These are phyloP conservation scores for Piloderma croceum DNA, from an alignment of 768 basidiomycete genomes.

Conservation along the genomic window DNA sequence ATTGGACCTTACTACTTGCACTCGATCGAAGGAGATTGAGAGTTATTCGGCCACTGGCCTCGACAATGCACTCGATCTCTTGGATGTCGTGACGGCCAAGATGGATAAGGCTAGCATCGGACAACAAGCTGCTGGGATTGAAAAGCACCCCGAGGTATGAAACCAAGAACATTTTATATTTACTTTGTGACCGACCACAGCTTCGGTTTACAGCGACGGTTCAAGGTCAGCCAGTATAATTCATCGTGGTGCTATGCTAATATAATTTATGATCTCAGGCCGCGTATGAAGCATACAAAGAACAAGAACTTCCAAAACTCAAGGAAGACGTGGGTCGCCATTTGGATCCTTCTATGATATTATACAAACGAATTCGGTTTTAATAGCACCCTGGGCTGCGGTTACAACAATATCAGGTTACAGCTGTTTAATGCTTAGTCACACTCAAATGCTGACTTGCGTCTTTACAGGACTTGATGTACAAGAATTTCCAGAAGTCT, in stretches of 20 bases:
- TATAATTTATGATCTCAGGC: too few species aligned
- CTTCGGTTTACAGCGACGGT: slow-evolving; percentile 57
- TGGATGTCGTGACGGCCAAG: slow-evolving; percentile 87
- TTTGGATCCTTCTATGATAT: background rate
- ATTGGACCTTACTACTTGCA: too few species aligned
- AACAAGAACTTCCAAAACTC: slow-evolving; percentile 76
- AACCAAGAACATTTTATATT: background rate
- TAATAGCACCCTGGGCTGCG: slow-evolving; percentile 81
- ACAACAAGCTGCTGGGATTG: slow-evolving; percentile 78
- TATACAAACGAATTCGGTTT: slow-evolving; percentile 3
- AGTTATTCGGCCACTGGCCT: slow-evolving; percentile 81
- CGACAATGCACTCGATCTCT: slow-evolving; percentile 83
- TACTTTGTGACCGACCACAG: slow-evolving; percentile 13
- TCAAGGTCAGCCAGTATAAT: slow-evolving; percentile 53
- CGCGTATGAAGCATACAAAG: slow-evolving; percentile 87
- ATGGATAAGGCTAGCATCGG: slow-evolving; percentile 91
- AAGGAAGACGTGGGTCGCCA: slow-evolving; percentile 56
- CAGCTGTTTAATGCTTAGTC: slow-evolving; percentile 6
- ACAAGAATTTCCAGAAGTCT: slow-evolving; percentile 94
- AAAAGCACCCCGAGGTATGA: slow-evolving; percentile 86
- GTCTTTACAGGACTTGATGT: slow-evolving; percentile 64
- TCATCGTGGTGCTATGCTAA: slow-evolving; percentile 6
- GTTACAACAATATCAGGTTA: slow-evolving; percentile 81
- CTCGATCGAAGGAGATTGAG: slow-evolving; percentile 47
- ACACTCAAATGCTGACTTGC: slow-evolving; percentile 5